Evolutionary conservation across 2,329 filamentous ascomycete genomes (phyloP).

Genomic region (Byssothecium circinans): DNA sequence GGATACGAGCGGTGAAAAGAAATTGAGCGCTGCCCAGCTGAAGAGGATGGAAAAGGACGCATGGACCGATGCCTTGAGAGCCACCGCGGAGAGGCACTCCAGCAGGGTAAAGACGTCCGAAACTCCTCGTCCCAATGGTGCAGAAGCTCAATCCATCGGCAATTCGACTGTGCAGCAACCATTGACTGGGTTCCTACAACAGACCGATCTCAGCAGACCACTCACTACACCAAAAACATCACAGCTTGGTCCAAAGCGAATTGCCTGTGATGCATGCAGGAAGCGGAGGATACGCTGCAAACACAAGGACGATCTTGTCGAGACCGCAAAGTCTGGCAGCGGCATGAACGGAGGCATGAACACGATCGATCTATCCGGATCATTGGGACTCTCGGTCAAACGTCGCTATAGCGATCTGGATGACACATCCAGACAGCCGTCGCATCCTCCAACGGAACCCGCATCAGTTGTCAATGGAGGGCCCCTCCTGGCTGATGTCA

Average conservation of each 20-base stretch:
- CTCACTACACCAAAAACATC: slow-evolving; percentile 58
- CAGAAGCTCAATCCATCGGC: slow-evolving; percentile 17
- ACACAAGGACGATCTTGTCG: slow-evolving; percentile 59
- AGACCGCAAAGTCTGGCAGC: slow-evolving; percentile 27
- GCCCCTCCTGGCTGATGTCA: slow-evolving; percentile 39
- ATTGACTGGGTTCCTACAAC: slow-evolving; percentile 39
- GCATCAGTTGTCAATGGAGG: slow-evolving; percentile 27
- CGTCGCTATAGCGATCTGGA: slow-evolving; percentile 36
- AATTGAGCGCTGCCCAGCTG: slow-evolving; percentile 57
- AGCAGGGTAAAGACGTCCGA: slow-evolving; percentile 43
- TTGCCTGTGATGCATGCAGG: slow-evolving; percentile 65
- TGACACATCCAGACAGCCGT: slow-evolving; percentile 9
- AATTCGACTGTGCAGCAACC: slow-evolving; percentile 27
- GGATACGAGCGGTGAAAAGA: slow-evolving; percentile 50
- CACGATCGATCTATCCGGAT: slow-evolving; percentile 36
- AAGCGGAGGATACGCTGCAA: slow-evolving; percentile 65
- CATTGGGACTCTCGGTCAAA: slow-evolving; percentile 37
- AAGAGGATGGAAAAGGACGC: slow-evolving; percentile 60
- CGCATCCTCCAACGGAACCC: slow-evolving; percentile 10
- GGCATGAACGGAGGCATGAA: slow-evolving; percentile 25
- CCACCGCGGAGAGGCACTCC: slow-evolving; percentile 44
- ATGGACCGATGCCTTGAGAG: slow-evolving; percentile 47
- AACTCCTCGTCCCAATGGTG: slow-evolving; percentile 14
- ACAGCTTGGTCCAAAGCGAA: slow-evolving; percentile 61
- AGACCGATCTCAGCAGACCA: slow-evolving; percentile 41